Evolutionary conservation across 2,329 filamentous ascomycete species (phyloP).

Genomic region (Paraconiothyrium brasiliense): DNA sequence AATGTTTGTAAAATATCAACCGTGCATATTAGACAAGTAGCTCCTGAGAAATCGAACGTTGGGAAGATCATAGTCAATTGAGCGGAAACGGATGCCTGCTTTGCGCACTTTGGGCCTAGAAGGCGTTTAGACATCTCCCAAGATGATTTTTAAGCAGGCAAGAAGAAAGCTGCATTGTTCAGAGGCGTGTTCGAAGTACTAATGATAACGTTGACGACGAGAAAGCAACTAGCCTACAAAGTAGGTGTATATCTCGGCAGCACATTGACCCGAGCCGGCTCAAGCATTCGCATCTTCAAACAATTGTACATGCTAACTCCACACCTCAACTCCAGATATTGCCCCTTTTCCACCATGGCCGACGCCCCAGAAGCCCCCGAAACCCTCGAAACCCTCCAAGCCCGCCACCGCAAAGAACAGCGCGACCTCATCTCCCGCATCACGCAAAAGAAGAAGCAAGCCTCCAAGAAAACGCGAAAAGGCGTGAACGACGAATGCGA

Average conservation of each 20-base stretch:
- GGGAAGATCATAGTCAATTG: too few species aligned
- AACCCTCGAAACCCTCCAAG: conserved; percentile 76
- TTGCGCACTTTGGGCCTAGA: too few species aligned
- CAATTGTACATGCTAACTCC: neutral
- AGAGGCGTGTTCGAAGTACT: too few species aligned
- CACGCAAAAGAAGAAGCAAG: conserved; percentile 96
- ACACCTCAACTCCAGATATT: neutral
- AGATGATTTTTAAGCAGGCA: neutral
- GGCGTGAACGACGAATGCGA: conserved; percentile 70
- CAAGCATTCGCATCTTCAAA: neutral
- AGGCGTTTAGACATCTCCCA: too few species aligned
- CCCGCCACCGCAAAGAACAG: conserved; percentile 86
- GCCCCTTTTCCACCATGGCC: conserved; percentile 6
- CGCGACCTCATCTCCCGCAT: conserved; percentile 85
- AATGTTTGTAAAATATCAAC: too few species aligned
- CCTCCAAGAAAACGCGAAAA: conserved; percentile 80
- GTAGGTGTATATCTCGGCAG: neutral
- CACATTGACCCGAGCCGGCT: neutral
- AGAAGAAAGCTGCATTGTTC: neutral
- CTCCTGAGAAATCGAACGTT: too few species aligned
- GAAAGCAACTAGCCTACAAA: neutral
- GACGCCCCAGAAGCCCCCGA: conserved; percentile 33
- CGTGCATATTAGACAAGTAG: too few species aligned
- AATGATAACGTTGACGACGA: neutral
- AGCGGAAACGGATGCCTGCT: too few species aligned